Evolutionary conservation across 768 basidiomycete genomes (phyloP).

Genomic region (Exsudoporus frostii): DNA sequence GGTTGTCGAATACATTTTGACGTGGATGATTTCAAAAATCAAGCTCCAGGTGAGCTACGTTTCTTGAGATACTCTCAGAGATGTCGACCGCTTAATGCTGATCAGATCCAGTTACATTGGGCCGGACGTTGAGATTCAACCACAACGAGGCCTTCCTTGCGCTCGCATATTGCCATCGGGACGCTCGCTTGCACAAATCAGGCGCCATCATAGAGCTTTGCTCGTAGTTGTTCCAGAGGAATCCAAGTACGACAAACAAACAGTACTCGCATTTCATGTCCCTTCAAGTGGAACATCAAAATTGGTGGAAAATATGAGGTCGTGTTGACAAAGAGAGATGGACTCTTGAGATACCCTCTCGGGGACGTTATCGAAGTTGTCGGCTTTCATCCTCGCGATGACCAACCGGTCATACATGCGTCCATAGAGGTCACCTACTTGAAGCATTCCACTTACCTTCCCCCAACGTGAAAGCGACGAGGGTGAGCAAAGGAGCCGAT

Average conservation of each 20-base stretch:
- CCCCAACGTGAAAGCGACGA: constrained; percentile 12
- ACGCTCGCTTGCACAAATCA: constrained; percentile 23
- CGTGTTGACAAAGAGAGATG: constrained; percentile 24
- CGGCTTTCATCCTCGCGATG: constrained; percentile 23
- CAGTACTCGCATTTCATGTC: neutral
- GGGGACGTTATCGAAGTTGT: constrained; percentile 20
- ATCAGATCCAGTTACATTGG: constrained; percentile 19
- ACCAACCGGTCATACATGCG: constrained; percentile 21
- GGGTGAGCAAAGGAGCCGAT: constrained; percentile 9
- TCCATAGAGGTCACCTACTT: neutral
- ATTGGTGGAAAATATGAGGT: constrained; percentile 18
- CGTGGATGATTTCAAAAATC: constrained; percentile 13
- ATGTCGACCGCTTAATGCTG: neutral
- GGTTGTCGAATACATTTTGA: constrained; percentile 12
- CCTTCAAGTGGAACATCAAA: constrained; percentile 20
- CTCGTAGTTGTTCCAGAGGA: constrained; percentile 21
- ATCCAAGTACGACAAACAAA: constrained; percentile 15
- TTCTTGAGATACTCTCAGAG: neutral
- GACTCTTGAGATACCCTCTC: constrained; percentile 23
- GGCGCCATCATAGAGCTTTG: constrained; percentile 25
- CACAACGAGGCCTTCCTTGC: constrained; percentile 24
- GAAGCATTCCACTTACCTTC: neutral
- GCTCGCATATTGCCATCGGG: constrained; percentile 21
- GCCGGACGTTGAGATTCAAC: constrained; percentile 20
- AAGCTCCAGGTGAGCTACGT: neutral